Percentiles rank a stretch among this genome's conserved stretches.
phyloP scores from a whole-genome alignment of 2,329 filamentous ascomycete genomes.

The Drechslerella dactyloides region DNA sequence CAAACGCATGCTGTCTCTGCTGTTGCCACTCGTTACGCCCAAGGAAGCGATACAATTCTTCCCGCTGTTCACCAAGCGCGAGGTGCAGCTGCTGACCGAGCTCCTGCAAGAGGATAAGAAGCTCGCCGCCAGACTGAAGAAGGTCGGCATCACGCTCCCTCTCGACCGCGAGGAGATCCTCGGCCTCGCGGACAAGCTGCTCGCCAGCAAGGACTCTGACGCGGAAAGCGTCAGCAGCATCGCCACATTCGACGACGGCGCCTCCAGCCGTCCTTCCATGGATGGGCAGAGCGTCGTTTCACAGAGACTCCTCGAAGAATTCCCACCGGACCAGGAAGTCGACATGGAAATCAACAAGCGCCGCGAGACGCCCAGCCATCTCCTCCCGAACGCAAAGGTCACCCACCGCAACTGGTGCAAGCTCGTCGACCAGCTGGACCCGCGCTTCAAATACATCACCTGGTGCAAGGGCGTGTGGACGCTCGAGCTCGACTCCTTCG shows the following conservation, averaged over 20 bases:
- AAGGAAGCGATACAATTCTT: slow-evolving; percentile 49
- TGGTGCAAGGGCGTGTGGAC: slow-evolving; percentile 49
- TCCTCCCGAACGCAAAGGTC: slow-evolving; percentile 30
- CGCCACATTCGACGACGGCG: slow-evolving; percentile 21
- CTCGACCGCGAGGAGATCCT: slow-evolving; percentile 37
- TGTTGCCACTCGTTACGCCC: slow-evolving; percentile 34
- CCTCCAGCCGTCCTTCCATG: slow-evolving; percentile 12
- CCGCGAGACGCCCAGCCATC: slow-evolving; percentile 34
- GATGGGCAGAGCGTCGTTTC: not conserved
- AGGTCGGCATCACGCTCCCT: slow-evolving; percentile 42
- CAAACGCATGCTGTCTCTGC: slow-evolving; percentile 34
- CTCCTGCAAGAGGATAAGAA: slow-evolving; percentile 42
- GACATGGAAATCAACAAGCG: slow-evolving; percentile 42
- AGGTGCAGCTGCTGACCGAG: slow-evolving; percentile 39
- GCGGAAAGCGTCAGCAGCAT: slow-evolving; percentile 31
- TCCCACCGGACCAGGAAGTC: slow-evolving; percentile 40
- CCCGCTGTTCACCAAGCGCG: slow-evolving; percentile 39
- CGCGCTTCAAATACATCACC: slow-evolving; percentile 35
- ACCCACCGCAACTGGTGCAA: slow-evolving; percentile 34
- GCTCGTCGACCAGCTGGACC: slow-evolving; percentile 26
- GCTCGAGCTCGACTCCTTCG: slow-evolving; percentile 39
- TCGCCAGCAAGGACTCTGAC: slow-evolving; percentile 18
- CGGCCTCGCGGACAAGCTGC: slow-evolving; percentile 9
- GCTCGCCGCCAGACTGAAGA: slow-evolving; percentile 25
- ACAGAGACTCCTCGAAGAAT: slow-evolving; percentile 2